Evolutionary conservation across 768 basidiomycete species (phyloP).

Genomic region (Sporobolomyces phaffii): DNA sequence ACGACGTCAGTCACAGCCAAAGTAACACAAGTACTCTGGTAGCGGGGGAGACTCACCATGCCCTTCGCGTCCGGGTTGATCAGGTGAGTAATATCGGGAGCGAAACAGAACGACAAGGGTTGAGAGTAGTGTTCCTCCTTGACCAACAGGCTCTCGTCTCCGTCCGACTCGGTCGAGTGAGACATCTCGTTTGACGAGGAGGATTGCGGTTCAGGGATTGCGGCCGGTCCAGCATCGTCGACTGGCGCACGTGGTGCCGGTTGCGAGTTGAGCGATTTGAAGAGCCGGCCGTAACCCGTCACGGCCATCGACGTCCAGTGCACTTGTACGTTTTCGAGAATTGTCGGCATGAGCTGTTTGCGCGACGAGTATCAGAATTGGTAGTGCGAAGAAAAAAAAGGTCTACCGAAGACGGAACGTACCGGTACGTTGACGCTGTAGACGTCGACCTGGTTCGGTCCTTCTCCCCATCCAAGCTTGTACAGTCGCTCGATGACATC

Average conservation of each 20-base stretch:
- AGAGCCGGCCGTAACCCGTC: constrained; percentile 46
- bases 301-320: constrained; percentile 47
- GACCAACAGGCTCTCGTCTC: neutral
- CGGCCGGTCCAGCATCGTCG: constrained; percentile 20
- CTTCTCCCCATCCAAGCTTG: constrained; percentile 45
- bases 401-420: neutral
- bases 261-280: constrained; percentile 39
- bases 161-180: too few species aligned
- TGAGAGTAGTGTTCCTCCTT: constrained; percentile 16
- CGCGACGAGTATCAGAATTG: constrained; percentile 19
- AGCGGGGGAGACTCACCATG: neutral
- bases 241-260: neutral
- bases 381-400: too few species aligned
- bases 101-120: constrained; percentile 45
- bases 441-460: constrained; percentile 35
- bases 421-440: constrained; percentile 36
- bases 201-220: constrained; percentile 10
- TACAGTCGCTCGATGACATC: constrained; percentile 44
- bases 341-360: constrained; percentile 46
- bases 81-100: constrained; percentile 45
- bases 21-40: neutral
- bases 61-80: constrained; percentile 36
- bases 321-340: constrained; percentile 40
- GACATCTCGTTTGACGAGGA: neutral
- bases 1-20: too few species aligned